phyloP scores from a whole-genome alignment of 345 rosid species.

The Odontarrhena argentea region DNA sequence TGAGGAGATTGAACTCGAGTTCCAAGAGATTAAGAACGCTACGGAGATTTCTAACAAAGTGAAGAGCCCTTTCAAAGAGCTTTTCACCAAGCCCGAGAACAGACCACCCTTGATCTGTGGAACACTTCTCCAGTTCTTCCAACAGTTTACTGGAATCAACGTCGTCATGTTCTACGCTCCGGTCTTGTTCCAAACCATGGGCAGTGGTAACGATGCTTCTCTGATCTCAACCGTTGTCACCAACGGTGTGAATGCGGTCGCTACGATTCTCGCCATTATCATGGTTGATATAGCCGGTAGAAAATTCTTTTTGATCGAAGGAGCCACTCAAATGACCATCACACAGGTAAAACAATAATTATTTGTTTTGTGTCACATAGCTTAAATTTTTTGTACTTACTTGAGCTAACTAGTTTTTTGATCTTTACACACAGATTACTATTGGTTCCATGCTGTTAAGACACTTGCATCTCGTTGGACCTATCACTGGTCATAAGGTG shows the following conservation, averaged over 20 bases:
- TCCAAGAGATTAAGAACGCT: conserved; percentile 46
- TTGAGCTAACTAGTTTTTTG: not conserved
- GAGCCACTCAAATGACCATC: conserved; percentile 28
- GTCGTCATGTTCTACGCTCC: conserved; percentile 47
- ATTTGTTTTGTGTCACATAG: not conserved
- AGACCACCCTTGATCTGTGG: conserved; percentile 59
- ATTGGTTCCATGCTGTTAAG: conserved; percentile 25
- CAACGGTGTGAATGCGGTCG: conserved; percentile 31
- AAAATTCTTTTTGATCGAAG: conserved; percentile 23
- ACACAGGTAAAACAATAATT: conserved; percentile 31
- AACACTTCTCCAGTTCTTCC: conserved; percentile 56
- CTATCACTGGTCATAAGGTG: conserved; percentile 22
- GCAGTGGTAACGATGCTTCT: conserved; percentile 35
- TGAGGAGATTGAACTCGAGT: conserved; percentile 53
- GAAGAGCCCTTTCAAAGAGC: conserved; percentile 49
- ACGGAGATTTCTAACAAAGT: conserved; percentile 49
- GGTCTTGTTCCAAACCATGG: conserved; percentile 45
- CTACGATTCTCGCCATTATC: conserved; percentile 16
- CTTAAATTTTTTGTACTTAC: not conserved
- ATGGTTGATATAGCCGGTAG: conserved; percentile 32
- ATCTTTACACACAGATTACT: not conserved
- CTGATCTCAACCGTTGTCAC: conserved; percentile 38
- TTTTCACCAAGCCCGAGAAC: conserved; percentile 35
- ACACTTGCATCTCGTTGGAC: conserved; percentile 31
- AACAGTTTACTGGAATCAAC: conserved; percentile 71